A percentile compares a stretch with the other conserved stretches of the same genome.
Evolutionary conservation across 352 stramenopile genomes (phyloP).

Genomic region (Phytophthora europaea): DNA sequence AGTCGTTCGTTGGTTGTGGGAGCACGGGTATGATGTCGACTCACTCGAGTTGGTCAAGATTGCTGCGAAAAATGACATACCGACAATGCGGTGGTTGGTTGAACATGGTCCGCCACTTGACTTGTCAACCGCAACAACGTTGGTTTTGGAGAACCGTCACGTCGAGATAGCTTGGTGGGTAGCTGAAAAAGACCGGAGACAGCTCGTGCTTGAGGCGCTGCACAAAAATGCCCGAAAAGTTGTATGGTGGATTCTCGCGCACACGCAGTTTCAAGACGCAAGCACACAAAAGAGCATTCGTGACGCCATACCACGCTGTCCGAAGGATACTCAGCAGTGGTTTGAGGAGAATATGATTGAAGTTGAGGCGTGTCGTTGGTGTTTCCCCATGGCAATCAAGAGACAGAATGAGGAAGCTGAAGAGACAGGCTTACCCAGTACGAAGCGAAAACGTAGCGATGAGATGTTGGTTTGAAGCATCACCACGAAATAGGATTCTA

Average conservation of each 20-base stretch:
- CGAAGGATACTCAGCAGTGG: background rate
- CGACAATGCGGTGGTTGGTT: background rate
- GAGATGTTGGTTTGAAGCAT: no score
- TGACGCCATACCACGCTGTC: background rate
- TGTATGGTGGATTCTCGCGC: background rate
- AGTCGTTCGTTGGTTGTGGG: background rate
- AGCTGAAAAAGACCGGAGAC: background rate
- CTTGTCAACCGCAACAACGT: background rate
- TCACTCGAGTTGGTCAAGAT: background rate
- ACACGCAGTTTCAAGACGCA: background rate
- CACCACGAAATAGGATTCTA: no score
- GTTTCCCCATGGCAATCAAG: background rate
- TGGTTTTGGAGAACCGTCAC: background rate
- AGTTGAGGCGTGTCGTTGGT: background rate
- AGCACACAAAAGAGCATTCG: background rate
- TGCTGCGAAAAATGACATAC: background rate
- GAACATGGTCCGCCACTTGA: background rate
- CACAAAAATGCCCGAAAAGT: background rate
- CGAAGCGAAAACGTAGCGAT: no score
- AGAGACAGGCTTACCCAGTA: background rate
- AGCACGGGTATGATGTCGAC: background rate
- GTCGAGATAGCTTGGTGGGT: background rate
- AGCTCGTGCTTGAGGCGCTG: background rate
- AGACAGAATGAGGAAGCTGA: background rate
- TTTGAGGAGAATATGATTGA: background rate